Conservation (phyloP, 2,329 filamentous ascomycete genomes). For the Monosporascus sp. region DNA sequence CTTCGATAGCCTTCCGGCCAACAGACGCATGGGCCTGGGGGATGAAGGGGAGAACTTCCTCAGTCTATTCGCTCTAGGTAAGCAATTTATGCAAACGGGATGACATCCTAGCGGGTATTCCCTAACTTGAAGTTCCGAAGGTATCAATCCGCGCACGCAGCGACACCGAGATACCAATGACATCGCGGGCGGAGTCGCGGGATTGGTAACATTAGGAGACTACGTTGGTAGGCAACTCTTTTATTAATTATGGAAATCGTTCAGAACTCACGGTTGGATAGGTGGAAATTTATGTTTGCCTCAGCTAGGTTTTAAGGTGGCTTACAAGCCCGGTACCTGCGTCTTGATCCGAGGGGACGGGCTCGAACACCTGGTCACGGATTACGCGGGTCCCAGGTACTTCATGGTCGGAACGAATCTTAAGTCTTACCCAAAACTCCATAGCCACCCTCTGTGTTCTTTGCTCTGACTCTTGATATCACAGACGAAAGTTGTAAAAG, state of each 20-base stretch:
- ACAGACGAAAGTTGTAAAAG: conserved; percentile 2
- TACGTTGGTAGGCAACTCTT: conserved; percentile 1
- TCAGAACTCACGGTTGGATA: too few relatives aligned
- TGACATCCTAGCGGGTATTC: too few relatives aligned
- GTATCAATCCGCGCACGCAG: conserved; percentile 1
- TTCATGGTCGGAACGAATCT: conserved; percentile 8
- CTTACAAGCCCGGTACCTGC: conserved; percentile 8
- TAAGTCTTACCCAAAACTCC: too few relatives aligned
- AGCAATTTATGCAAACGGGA: too few relatives aligned
- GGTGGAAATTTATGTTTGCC: conserved; percentile 2
- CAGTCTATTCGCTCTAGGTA: conserved; percentile 4
- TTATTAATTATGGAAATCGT: too few relatives aligned
- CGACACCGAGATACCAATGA: conserved; percentile 6
- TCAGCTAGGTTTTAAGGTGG: conserved; percentile 6
- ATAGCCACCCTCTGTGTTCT: too few relatives aligned
- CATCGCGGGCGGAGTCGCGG: conserved; percentile 2
- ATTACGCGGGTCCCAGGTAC: conserved; percentile 7
- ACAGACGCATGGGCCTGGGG: background rate
- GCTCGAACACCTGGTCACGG: conserved; percentile 6
- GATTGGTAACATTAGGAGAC: conserved; percentile 3
- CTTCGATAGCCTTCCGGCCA: background rate
- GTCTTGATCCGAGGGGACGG: conserved; percentile 4
- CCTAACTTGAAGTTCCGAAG: too few relatives aligned
- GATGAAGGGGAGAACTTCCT: conserved; percentile 1
- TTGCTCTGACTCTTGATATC: too few relatives aligned